These are phyloP conservation scores for Cladosporium sp. DNA, from an alignment of 2,329 filamentous ascomycete species.

Conservation along the genomic window DNA sequence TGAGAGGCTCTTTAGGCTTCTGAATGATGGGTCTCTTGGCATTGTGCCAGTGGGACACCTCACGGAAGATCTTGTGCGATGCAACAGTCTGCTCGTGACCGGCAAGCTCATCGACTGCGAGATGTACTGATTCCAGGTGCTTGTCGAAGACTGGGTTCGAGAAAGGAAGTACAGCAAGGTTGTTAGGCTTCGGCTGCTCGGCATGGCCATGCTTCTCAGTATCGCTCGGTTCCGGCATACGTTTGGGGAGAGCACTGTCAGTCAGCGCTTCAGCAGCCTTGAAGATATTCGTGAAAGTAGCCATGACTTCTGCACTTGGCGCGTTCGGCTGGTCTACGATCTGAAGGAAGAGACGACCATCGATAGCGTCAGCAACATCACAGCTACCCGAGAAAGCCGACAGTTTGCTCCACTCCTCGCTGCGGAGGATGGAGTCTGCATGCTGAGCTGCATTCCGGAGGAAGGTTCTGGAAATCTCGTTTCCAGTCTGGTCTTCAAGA, in stretches of 20 bases:
- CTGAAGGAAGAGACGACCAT: slow-evolving; percentile 47
- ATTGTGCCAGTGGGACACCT: slow-evolving; percentile 60
- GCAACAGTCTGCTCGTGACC: slow-evolving; percentile 29
- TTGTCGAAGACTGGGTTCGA: slow-evolving; percentile 45
- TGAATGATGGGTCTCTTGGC: slow-evolving; percentile 49
- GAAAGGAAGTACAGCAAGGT: slow-evolving; percentile 42
- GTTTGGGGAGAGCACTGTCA: not conserved
- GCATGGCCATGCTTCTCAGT: not conserved
- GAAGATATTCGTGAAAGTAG: slow-evolving; percentile 22
- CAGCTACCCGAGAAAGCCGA: slow-evolving; percentile 25
- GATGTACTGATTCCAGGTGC: slow-evolving; percentile 42
- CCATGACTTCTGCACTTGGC: slow-evolving; percentile 16
- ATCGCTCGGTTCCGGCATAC: slow-evolving; percentile 6
- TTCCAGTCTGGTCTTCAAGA: slow-evolving; percentile 15
- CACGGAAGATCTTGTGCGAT: slow-evolving; percentile 42
- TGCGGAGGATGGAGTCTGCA: slow-evolving; percentile 35
- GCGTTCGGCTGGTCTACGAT: slow-evolving; percentile 13
- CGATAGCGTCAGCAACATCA: slow-evolving; percentile 53
- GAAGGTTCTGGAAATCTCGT: slow-evolving; percentile 16
- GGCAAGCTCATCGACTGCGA: slow-evolving; percentile 34
- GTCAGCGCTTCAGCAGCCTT: slow-evolving; percentile 19
- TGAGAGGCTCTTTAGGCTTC: slow-evolving; percentile 27
- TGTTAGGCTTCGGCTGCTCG: slow-evolving; percentile 1
- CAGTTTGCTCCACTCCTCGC: slow-evolving; percentile 34
- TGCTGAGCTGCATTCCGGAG: slow-evolving; percentile 34